Conservation (phyloP, 495 filamentous ascomycete genomes). For the Pyrenopolyporus hunteri region DNA sequence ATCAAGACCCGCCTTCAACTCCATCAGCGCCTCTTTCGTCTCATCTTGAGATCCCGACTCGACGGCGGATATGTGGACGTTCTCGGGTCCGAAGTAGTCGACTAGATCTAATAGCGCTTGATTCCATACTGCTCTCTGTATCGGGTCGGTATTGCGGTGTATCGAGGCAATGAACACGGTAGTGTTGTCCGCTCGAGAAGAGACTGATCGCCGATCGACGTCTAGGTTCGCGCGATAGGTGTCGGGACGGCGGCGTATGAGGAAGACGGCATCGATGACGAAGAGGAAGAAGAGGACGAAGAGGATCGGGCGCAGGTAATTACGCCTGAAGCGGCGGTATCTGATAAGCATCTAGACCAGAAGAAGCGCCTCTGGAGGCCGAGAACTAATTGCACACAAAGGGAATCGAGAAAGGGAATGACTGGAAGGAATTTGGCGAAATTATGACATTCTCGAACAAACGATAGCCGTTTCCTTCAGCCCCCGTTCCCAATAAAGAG, state of each 20-base stretch:
- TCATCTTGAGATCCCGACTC: conserved; percentile 73
- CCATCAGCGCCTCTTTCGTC: conserved; percentile 64
- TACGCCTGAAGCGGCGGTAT: conserved; percentile 43
- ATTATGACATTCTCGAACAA: conserved; percentile 25
- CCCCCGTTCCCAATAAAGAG: conserved; percentile 22
- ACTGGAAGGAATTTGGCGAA: conserved; percentile 1
- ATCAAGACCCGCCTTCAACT: conserved; percentile 61
- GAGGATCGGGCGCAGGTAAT: conserved; percentile 39
- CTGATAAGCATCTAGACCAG: conserved; percentile 42
- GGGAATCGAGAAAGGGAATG: conserved; percentile 8
- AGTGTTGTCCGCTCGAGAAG: conserved; percentile 25
- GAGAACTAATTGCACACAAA: conserved; percentile 8
- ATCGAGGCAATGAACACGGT: conserved; percentile 68
- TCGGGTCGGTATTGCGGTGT: conserved; percentile 68
- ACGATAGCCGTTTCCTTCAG: conserved; percentile 17
- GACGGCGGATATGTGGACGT: conserved; percentile 70
- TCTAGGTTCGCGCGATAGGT: conserved; percentile 33
- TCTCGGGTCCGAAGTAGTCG: conserved; percentile 61
- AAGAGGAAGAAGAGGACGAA: conserved; percentile 42
- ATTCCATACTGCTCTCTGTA: conserved; percentile 66
- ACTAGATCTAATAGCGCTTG: conserved; percentile 60
- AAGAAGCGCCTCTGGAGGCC: neutral
- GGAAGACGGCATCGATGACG: conserved; percentile 36
- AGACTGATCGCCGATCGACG: conserved; percentile 21
- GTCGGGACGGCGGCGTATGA: conserved; percentile 38